Evolutionary conservation across 2,329 filamentous ascomycete species (phyloP).

Genomic region (Aspergillus sp.): DNA sequence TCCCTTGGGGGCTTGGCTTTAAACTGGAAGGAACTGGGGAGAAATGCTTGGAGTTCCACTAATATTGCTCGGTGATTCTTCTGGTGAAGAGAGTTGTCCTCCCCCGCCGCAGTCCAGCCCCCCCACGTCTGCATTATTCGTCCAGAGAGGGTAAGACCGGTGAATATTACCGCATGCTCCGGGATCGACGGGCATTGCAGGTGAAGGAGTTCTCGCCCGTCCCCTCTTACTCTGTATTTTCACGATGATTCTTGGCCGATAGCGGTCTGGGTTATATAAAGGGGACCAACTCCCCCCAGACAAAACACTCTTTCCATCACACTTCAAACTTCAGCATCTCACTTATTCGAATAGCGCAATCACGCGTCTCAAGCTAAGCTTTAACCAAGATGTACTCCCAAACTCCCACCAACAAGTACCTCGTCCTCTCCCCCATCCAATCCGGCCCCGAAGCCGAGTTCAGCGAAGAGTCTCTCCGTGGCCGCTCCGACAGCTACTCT

Average conservation of each 20-base stretch:
- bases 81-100: not conserved
- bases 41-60: not conserved
- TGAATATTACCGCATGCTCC: not conserved
- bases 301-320: not conserved
- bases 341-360: too few relatives aligned
- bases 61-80: not conserved
- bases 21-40: too few relatives aligned
- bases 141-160: not conserved
- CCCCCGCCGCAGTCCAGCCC: too few relatives aligned
- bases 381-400: constrained; percentile 21
- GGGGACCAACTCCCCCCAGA: too few relatives aligned
- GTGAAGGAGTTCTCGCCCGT: not conserved
- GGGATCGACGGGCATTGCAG: not conserved
- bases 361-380: not conserved
- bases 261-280: too few relatives aligned
- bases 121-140: not conserved
- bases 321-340: too few relatives aligned
- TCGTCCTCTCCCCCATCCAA: constrained; percentile 19
- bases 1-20: not conserved
- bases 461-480: too few relatives aligned
- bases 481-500: not conserved
- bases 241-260: constrained; percentile 1
- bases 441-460: constrained; percentile 7
- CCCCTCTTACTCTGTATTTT: constrained; percentile 2
- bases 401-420: constrained; percentile 23